Conservation (phyloP, 139 green algal genomes). For the Pedinophyceae sp. region DNA sequence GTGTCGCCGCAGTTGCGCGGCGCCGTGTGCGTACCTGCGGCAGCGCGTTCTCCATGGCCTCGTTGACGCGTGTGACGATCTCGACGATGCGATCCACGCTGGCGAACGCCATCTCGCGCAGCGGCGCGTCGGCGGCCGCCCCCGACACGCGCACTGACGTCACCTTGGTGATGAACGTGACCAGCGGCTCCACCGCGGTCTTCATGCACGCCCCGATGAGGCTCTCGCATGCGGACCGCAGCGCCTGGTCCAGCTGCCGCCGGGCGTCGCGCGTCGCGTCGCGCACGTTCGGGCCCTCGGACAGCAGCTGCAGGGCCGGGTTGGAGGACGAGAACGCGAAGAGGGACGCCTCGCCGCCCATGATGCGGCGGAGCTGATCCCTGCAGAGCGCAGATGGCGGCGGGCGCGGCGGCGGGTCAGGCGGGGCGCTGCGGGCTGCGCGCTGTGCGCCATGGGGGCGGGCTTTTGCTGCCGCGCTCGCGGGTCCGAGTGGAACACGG, state of each 20-base stretch:
- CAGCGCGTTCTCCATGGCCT: conserved; percentile 42
- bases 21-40: conserved; percentile 10
- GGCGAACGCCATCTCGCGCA: conserved; percentile 69
- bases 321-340: conserved; percentile 59
- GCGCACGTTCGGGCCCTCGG: neutral
- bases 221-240: conserved; percentile 78
- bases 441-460: too few species aligned
- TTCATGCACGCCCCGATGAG: conserved; percentile 93
- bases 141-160: conserved; percentile 28
- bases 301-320: conserved; percentile 64
- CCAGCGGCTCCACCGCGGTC: conserved; percentile 75
- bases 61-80: conserved; percentile 58
- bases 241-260: conserved; percentile 82
- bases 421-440: too few species aligned
- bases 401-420: too few species aligned
- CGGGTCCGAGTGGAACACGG: too few species aligned
- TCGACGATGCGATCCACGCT: conserved; percentile 53
- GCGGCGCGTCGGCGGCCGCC: neutral
- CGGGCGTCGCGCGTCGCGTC: conserved; percentile 40
- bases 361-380: too few species aligned
- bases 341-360: conserved; percentile 64
- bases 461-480: too few species aligned
- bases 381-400: too few species aligned
- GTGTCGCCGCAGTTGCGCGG: neutral
- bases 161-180: conserved; percentile 86